Evolutionary conservation across 192 early-diverging fungal species (phyloP), one percentile per base, ranked within the genome.

Genomic region (Tieghemiomyces parasiticus): DNA sequence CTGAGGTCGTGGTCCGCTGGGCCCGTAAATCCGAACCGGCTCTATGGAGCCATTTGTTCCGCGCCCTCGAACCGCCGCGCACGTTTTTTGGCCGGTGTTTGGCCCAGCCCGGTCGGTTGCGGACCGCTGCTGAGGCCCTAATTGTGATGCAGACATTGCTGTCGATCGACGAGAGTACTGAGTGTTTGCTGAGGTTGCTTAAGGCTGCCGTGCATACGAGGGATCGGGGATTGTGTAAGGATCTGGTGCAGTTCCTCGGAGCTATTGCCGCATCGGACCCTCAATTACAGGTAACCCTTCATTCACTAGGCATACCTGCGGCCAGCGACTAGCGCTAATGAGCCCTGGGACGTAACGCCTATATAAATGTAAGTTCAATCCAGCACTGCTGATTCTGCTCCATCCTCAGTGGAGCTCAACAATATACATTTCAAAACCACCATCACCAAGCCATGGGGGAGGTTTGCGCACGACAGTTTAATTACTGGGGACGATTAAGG

Each of bases 21-120:
- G 94, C 96, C 6, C 74, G 96, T 59, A 99, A 99, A 67, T 89
- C 90, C n/a, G 96, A 99, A 66, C 84, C 89, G 0, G 79, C 90
- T 16, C 73, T 91, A 35, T 99, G 96, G 96, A 74, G 81, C 22
- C 82, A 81, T 48, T 76, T 97, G 50, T 97, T 97, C 71, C 73
- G 76, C 2, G 79, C 84, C 59, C 84, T 90, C 1, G 96, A 91
- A 12, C 85, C 92, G 29, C 84, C 89, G 0, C 82, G 84, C 44
- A 75, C 70, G 25, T 77, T 99, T 44, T 98, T 95, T 69, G 75
- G 86, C 78, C 66, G 72, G 60, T 95, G 88, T 52, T 64, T 99
- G 65, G 78, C 71, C 8, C 66, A 70, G 46, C n/a, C n/a, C n/a
- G 79, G 79, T 13, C 68, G 75, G 8, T 68, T 97, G 24, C 69